These are phyloP conservation scores for Penicillium argentinense DNA, from an alignment of 495 filamentous ascomycete genomes.

Conservation along the genomic window DNA sequence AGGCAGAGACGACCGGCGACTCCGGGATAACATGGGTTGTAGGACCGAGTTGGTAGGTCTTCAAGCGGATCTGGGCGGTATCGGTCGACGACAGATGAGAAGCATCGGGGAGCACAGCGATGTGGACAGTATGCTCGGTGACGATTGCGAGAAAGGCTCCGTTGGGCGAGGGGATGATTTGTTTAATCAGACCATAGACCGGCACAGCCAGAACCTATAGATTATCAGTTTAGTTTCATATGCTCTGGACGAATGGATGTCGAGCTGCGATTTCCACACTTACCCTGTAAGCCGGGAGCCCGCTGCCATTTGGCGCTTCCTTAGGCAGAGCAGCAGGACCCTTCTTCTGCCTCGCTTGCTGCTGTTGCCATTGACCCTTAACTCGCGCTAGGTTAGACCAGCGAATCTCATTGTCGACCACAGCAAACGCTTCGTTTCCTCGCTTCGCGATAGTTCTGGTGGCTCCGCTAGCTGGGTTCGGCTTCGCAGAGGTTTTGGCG, in stretches of 20 bases:
- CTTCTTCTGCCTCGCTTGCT: constrained; percentile 38
- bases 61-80: constrained; percentile 64
- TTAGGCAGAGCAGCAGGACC: constrained; percentile 12
- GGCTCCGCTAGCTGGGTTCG: constrained; percentile 50
- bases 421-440: constrained; percentile 79
- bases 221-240: constrained; percentile 15
- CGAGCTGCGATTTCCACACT: no score
- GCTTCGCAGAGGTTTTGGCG: constrained; percentile 35
- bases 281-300: constrained; percentile 36
- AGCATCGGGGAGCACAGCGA: constrained; percentile 74
- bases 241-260: no score
- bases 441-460: constrained; percentile 68
- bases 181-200: constrained; percentile 72
- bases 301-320: constrained; percentile 3
- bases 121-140: constrained; percentile 79
- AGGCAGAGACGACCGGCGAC: constrained; percentile 67
- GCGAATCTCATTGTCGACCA: constrained; percentile 79
- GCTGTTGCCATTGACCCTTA: constrained; percentile 69
- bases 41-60: constrained; percentile 81
- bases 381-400: constrained; percentile 78
- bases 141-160: constrained; percentile 77
- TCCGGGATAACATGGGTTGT: constrained; percentile 85
- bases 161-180: constrained; percentile 78
- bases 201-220: constrained; percentile 66
- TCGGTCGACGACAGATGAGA: constrained; percentile 68